Evolutionary conservation across 2,329 filamentous ascomycete genomes (phyloP).

Genomic region (Acarospora socialis): DNA sequence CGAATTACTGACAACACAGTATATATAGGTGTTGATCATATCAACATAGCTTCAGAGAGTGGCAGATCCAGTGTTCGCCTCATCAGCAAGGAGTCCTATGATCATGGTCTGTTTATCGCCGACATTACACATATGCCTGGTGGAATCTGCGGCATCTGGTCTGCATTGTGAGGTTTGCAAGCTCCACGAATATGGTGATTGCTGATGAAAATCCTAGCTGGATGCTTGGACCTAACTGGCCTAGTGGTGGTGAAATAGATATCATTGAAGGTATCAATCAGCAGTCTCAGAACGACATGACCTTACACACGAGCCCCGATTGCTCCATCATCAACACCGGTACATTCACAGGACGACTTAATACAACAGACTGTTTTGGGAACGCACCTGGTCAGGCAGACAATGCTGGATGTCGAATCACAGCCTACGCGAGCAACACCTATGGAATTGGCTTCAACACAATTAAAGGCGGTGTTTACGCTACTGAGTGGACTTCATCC

Average conservation of each 20-base stretch:
- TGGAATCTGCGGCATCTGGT: conserved; percentile 36
- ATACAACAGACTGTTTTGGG: conserved; percentile 45
- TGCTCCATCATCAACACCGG: conserved; percentile 43
- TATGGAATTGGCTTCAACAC: conserved; percentile 61
- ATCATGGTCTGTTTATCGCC: conserved; percentile 32
- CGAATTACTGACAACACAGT: conserved; percentile 23
- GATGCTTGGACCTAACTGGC: conserved; percentile 55
- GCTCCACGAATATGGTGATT: background rate
- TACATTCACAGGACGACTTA: conserved; percentile 31
- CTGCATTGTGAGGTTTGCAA: conserved; percentile 31
- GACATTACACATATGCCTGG: conserved; percentile 36
- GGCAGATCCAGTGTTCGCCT: conserved; percentile 33
- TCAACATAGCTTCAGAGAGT: conserved; percentile 22
- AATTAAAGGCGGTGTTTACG: conserved; percentile 55
- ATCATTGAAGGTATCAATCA: conserved; percentile 66
- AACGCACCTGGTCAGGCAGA: conserved; percentile 27
- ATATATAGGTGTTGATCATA: conserved; percentile 33
- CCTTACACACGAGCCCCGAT: conserved; percentile 50
- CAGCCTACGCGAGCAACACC: conserved; percentile 36
- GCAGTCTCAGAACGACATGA: conserved; percentile 44
- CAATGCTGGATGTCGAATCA: conserved; percentile 46
- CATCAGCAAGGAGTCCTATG: conserved; percentile 29
- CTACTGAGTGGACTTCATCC: too few relatives aligned
- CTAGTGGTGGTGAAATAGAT: conserved; percentile 58
- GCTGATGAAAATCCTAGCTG: conserved; percentile 24